Conservation (phyloP, 2,329 filamentous ascomycete genomes). For the Ophiostoma australiae region DNA sequence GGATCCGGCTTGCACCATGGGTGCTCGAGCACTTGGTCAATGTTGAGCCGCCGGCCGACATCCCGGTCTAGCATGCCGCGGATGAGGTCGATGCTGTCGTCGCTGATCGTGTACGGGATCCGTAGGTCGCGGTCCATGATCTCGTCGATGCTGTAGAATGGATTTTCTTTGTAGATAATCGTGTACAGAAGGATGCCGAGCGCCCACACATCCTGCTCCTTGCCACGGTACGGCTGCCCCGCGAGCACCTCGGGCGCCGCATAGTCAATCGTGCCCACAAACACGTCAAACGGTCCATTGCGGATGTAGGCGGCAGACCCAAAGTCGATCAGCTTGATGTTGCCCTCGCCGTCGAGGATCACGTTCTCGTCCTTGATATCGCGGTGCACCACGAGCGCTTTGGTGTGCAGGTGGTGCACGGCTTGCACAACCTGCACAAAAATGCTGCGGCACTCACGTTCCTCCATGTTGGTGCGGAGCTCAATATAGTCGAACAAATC, state of each 20-base stretch:
- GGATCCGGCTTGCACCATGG: conserved; percentile 58
- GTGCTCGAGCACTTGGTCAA: conserved; percentile 81
- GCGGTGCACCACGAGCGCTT: conserved; percentile 86
- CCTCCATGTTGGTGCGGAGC: conserved; percentile 91
- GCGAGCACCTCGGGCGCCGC: conserved; percentile 96
- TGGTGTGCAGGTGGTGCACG: conserved; percentile 84
- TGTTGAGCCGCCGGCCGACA: conserved; percentile 75
- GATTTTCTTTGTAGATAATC: conserved; percentile 99
- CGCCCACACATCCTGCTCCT: conserved; percentile 98
- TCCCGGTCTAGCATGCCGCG: conserved; percentile 89
- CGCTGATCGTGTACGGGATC: conserved; percentile 81
- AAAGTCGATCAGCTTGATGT: conserved; percentile 97
- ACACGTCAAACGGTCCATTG: conserved; percentile 96
- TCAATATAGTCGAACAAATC: conserved; percentile 99
- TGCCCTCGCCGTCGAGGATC: conserved; percentile 87
- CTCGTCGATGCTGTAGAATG: conserved; percentile 97
- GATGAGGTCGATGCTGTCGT: conserved; percentile 88
- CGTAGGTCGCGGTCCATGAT: conserved; percentile 96
- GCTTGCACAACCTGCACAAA: conserved; percentile 90
- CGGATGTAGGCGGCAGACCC: conserved; percentile 98
- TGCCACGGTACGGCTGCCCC: conserved; percentile 85
- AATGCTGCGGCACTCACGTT: conserved; percentile 87
- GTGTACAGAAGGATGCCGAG: conserved; percentile 95
- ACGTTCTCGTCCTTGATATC: conserved; percentile 99
- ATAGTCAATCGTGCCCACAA: conserved; percentile 98